Percentiles rank a stretch among this genome's conserved stretches.
These are phyloP conservation scores for Westerdykella aurantiaca DNA, from an alignment of 2,329 filamentous ascomycete species.

Conservation along the genomic window DNA sequence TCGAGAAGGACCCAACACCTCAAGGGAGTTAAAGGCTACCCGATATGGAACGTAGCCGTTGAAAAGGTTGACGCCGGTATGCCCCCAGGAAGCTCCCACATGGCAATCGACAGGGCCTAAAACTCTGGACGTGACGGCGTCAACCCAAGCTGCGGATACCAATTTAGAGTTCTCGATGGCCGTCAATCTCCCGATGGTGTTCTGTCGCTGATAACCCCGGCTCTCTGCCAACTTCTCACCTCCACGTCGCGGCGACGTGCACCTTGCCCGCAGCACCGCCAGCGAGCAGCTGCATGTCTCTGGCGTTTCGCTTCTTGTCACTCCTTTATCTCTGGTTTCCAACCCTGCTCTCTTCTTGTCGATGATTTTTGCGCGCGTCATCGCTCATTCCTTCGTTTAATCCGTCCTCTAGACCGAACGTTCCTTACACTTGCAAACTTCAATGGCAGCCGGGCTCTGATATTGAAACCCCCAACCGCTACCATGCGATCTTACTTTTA, in stretches of 20 bases:
- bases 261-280: constrained; percentile 5
- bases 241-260: not conserved
- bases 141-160: not conserved
- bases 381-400: constrained; percentile 5
- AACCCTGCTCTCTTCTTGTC: constrained; percentile 5
- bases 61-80: constrained; percentile 20
- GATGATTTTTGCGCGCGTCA: constrained; percentile 12
- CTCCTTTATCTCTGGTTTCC: constrained; percentile 3
- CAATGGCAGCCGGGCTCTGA: constrained; percentile 18
- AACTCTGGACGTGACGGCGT: not conserved
- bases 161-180: constrained; percentile 10
- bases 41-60: constrained; percentile 11
- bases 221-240: not conserved
- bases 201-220: constrained; percentile 17
- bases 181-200: constrained; percentile 1
- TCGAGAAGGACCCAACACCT: constrained; percentile 17
- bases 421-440: constrained; percentile 13
- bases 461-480: constrained; percentile 12
- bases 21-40: constrained; percentile 15
- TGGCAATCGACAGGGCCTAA: not conserved
- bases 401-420: not conserved
- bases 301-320: constrained; percentile 20
- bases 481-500: constrained; percentile 26
- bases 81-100: constrained; percentile 9
- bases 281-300: constrained; percentile 13